Base-by-base conservation (phyloP, 2,329 filamentous ascomycete species). In the Trichophyton mentagrophytes region DNA sequence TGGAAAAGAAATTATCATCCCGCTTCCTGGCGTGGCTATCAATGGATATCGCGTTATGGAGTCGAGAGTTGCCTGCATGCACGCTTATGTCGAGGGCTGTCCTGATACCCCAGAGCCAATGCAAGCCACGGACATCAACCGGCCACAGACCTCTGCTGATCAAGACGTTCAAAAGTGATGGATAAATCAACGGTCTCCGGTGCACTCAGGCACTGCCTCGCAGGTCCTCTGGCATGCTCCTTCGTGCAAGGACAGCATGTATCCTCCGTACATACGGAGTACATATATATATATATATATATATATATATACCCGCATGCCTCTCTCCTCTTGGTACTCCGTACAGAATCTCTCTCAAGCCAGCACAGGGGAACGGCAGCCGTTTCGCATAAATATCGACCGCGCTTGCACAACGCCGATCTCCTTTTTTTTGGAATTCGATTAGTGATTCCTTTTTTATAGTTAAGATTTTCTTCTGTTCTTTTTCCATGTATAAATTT, bases 1-100 rank as follows among this genome's bases (percentile, higher is more conserved):
- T 49, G 46, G 49, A 55, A 33, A 33, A 55, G 30, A 17, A 55
- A 33, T 55, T 55, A 55, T 55, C 49, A 36, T 55, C 49, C 49
- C 49, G 27, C 27, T 11, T 36, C 15, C 33, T 55, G 49, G 30
- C 49, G 49, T 55, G 49, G 49, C 27, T 36, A 55, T 33, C 49
- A 55, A 55, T 55, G 49, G 49, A 55, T 55, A 53, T 53, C 27
- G 22, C 5, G 6, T n/a, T 44, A 36, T 55, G 49, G 49, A 36
- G 25, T 55, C 15, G 7, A 33, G 15, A n/a, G 49, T 55, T 33
- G 27, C 17, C 49, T 55, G 49, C 49, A 55, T 55, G 49, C 49
- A 55, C 46, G 46, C 46, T 49, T 49, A 49, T 55, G 49, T 55
- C 15, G 30, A 55, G 27, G 5, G 49, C 27, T 55, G 49, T 17